phyloP scores from a whole-genome alignment of 495 filamentous ascomycete species.

The Annulohypoxylon stygium region DNA sequence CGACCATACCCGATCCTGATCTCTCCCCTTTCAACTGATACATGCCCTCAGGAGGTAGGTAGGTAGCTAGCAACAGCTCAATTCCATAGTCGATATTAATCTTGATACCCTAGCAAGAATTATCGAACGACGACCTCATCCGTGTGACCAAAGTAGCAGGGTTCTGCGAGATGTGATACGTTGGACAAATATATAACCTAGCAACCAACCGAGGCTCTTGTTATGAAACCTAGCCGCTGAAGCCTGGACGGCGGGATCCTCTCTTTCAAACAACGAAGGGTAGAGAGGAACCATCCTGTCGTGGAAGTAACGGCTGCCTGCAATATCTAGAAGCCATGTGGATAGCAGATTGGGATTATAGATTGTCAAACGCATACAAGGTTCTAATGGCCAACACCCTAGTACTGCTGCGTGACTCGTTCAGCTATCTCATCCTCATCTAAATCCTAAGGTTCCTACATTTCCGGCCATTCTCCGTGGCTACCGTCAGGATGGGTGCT shows the following conservation, averaged over 20 bases:
- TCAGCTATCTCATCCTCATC: neutral
- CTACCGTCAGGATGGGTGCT: neutral
- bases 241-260: neutral
- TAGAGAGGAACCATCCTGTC: conserved; percentile 20
- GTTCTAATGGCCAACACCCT: neutral
- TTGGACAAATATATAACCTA: conserved; percentile 28
- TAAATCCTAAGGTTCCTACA: neutral
- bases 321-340: conserved; percentile 28
- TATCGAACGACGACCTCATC: conserved; percentile 32
- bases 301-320: conserved; percentile 40
- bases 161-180: conserved; percentile 32
- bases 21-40: neutral
- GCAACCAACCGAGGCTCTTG: conserved; percentile 17
- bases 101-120: neutral
- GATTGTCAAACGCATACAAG: neutral
- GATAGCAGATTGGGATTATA: conserved; percentile 14
- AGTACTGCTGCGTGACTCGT: neutral
- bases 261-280: neutral
- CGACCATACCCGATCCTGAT: neutral
- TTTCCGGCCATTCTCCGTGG: neutral
- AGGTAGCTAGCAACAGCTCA: neutral
- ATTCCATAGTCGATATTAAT: neutral
- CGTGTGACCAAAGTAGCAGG: conserved; percentile 26
- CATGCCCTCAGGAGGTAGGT: neutral
- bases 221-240: conserved; percentile 15